phyloP scores from a whole-genome alignment of 495 filamentous ascomycete species.

The Diplogelasinospora grovesii region DNA sequence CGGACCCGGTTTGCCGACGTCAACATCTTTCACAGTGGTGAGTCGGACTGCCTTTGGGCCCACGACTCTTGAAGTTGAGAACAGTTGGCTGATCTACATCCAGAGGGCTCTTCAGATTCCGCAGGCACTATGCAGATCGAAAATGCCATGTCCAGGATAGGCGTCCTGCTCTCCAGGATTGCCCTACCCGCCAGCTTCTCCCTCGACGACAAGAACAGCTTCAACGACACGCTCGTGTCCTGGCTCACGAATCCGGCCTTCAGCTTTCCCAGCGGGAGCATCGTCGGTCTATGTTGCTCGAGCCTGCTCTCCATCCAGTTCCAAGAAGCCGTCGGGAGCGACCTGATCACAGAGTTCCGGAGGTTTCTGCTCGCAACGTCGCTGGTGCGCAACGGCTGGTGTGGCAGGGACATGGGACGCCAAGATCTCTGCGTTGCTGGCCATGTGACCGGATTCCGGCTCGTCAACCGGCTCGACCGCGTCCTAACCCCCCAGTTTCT shows the following conservation, averaged over 20 bases:
- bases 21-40: conserved; percentile 28
- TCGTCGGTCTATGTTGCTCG: conserved; percentile 25
- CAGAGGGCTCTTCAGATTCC: too few species aligned
- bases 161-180: conserved; percentile 22
- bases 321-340: conserved; percentile 9
- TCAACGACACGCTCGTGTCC: conserved; percentile 18
- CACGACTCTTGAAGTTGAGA: too few species aligned
- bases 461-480: conserved; percentile 23
- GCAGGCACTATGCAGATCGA: conserved; percentile 19
- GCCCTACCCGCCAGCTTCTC: conserved; percentile 18
- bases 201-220: conserved; percentile 4
- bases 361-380: conserved; percentile 23
- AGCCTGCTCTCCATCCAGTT: conserved; percentile 22
- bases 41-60: too few species aligned
- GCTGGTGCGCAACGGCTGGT: conserved; percentile 19
- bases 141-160: conserved; percentile 15
- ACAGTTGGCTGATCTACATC: too few species aligned
- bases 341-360: conserved; percentile 19
- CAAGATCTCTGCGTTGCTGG: conserved; percentile 10
- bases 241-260: conserved; percentile 23
- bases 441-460: conserved; percentile 21
- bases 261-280: conserved; percentile 21
- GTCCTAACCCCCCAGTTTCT: conserved; percentile 25
- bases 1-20: conserved; percentile 20
- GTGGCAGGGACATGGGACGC: background rate